These are phyloP conservation scores for Prunus davidiana DNA, from an alignment of 306 rosid species.

Conservation along the genomic window DNA sequence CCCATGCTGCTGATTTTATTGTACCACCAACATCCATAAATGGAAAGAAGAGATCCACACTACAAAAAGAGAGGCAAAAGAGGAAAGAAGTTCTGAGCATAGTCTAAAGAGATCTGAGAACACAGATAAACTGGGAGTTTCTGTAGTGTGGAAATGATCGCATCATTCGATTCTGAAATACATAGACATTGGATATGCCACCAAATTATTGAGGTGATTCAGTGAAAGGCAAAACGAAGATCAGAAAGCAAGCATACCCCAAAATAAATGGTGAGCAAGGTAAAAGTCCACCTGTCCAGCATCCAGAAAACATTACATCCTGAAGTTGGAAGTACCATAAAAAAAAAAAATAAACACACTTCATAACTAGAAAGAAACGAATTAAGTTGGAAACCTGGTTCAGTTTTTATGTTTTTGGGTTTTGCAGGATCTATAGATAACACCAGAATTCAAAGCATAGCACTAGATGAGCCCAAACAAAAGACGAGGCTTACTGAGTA, in stretches of 20 bases:
- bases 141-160: not conserved
- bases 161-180: not conserved
- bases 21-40: slow-evolving; percentile 54
- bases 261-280: slow-evolving; percentile 66
- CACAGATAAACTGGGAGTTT: not conserved
- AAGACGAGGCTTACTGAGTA: slow-evolving; percentile 64
- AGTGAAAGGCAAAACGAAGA: not conserved
- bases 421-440: not conserved
- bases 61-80: slow-evolving; percentile 31
- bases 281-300: slow-evolving; percentile 75
- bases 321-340: not conserved
- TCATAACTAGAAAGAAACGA: not conserved
- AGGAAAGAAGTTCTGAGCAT: not conserved
- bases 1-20: slow-evolving; percentile 25
- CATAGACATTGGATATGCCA: not conserved
- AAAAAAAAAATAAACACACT: not conserved
- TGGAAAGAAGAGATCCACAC: slow-evolving; percentile 62
- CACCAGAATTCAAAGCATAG: not conserved
- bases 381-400: not conserved
- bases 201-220: not conserved
- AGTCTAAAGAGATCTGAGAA: not conserved
- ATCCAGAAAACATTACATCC: slow-evolving; percentile 26
- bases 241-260: slow-evolving; percentile 48
- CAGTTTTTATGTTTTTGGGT: not conserved
- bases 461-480: slow-evolving; percentile 1